Evolutionary conservation across 192 early-diverging fungal species (phyloP), one percentile per base, ranked within the genome.

Genomic region (Thamnidium elegans): DNA sequence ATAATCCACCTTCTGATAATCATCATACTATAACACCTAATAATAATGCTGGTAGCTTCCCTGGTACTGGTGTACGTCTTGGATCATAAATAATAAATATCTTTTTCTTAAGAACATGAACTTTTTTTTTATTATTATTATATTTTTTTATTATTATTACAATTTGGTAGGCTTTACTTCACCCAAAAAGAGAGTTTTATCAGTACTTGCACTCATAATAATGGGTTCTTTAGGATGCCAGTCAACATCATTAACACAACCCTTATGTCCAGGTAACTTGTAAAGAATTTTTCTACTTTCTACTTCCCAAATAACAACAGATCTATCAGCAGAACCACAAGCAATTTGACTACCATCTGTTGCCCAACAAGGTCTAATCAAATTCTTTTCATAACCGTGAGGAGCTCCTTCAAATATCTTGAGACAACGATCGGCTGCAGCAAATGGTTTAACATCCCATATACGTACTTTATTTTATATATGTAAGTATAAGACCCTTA

Each of bases 241-340:
- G 59, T 95, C 95, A 4, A 94, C 93, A 39, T 94, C 90, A 23
- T 93, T 97, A 6, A 94, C 94, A 64, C 86, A 87, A 34, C 96
- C 96, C 71, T 94, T 94, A 74, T 97, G 96, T 0, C 95, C 96
- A 26, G 96, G 94, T 55, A 97, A 65, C 76, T 96, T 97, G 79
- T 95, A 98, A 44, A 90, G 81, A 45, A 98, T 94, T 60, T 88
- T 84, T 34, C 85, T 81, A 17, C 88, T 85, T 3, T 81, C 51
- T 1, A 87, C 80, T 59, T 93, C 86, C 97, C 97, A 99, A 20
- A 98, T 86, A 0, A 94, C 90, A 31, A 97, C 87, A 4, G 89
- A 86, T 55, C 96, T 76, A 64, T 99, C 97, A 3, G 87, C 94
- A 50, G 87, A 78, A 9, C 96, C 97, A 10, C 85, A 81, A 0